Percentiles rank a stretch among this genome's conserved stretches.
Evolutionary conservation across 371 early-diverging fungal species (phyloP).

Genomic region (Mortierella sp.): DNA sequence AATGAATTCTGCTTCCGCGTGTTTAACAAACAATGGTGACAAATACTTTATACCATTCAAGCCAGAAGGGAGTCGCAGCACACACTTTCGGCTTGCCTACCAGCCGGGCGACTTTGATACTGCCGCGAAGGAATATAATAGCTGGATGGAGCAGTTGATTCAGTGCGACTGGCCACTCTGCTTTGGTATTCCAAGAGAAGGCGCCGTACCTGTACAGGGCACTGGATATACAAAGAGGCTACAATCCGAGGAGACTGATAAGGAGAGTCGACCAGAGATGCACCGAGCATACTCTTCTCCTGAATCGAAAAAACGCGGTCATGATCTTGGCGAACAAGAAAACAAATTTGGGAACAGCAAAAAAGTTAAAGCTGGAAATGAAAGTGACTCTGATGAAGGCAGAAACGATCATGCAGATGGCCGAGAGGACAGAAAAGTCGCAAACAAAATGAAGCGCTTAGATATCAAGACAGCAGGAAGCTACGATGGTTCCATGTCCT

Average conservation of each 20-base stretch:
- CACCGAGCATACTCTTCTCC: constrained; percentile 15
- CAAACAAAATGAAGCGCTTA: constrained; percentile 28
- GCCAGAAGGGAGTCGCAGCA: constrained; percentile 74
- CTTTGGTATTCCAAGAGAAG: constrained; percentile 66
- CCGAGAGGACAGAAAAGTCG: constrained; percentile 27
- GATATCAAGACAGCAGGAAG: constrained; percentile 28
- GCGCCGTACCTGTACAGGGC: constrained; percentile 22
- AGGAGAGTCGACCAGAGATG: constrained; percentile 14
- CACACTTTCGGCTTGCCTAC: constrained; percentile 81
- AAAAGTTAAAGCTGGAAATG: constrained; percentile 32
- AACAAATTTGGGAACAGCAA: constrained; percentile 25
- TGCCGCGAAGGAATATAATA: constrained; percentile 75
- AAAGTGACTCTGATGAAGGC: neutral
- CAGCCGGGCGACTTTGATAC: constrained; percentile 80
- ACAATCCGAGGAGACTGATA: neutral
- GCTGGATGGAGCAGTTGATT: constrained; percentile 79
- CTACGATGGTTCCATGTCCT: constrained; percentile 13
- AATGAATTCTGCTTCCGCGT: constrained; percentile 84
- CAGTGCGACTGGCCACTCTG: constrained; percentile 83
- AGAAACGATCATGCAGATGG: neutral
- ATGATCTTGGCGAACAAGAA: constrained; percentile 13
- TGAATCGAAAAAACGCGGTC: constrained; percentile 41
- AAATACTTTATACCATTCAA: constrained; percentile 81
- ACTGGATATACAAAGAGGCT: constrained; percentile 2
- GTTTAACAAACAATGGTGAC: constrained; percentile 85